These are phyloP conservation scores for Lecanicillium sp. DNA, from an alignment of 2,329 filamentous ascomycete genomes.

Conservation along the genomic window DNA sequence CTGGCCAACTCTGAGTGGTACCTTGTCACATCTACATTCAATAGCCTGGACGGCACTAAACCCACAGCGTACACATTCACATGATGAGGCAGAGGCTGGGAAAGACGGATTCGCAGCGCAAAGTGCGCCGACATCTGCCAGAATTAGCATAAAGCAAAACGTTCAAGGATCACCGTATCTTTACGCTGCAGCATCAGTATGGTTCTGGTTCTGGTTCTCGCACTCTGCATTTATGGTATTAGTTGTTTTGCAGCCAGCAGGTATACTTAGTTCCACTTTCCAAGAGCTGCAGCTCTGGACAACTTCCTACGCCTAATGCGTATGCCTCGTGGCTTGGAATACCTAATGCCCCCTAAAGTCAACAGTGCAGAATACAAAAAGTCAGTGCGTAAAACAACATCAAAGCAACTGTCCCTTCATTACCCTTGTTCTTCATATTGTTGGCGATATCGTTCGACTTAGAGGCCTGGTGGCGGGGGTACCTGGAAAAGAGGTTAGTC, in stretches of 20 bases:
- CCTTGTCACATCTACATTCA: too few species aligned
- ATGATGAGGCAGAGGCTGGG: too few species aligned
- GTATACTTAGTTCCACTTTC: too few species aligned
- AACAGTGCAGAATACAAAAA: conserved; percentile 1
- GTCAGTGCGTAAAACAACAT: conserved; percentile 7
- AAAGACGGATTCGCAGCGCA: neutral
- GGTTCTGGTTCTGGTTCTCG: neutral
- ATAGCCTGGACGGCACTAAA: too few species aligned
- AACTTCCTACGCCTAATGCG: too few species aligned
- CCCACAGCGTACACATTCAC: too few species aligned
- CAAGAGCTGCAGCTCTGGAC: too few species aligned
- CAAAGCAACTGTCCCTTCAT: conserved; percentile 9
- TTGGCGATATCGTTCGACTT: conserved; percentile 8
- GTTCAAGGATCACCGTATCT: too few species aligned
- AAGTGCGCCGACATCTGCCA: conserved; percentile 3
- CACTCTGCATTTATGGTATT: conserved; percentile 7
- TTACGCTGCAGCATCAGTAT: too few species aligned
- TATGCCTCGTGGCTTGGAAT: too few species aligned
- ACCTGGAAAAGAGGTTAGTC: conserved; percentile 28
- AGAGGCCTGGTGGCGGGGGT: conserved; percentile 49
- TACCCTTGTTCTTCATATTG: conserved; percentile 1
- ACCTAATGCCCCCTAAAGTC: conserved; percentile 6
- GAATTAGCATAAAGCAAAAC: conserved; percentile 4
- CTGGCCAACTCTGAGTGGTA: too few species aligned
- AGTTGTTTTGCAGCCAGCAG: neutral